Conservation (phyloP, 108 stramenopile genomes). For the Cylindrotheca fusiformis region DNA sequence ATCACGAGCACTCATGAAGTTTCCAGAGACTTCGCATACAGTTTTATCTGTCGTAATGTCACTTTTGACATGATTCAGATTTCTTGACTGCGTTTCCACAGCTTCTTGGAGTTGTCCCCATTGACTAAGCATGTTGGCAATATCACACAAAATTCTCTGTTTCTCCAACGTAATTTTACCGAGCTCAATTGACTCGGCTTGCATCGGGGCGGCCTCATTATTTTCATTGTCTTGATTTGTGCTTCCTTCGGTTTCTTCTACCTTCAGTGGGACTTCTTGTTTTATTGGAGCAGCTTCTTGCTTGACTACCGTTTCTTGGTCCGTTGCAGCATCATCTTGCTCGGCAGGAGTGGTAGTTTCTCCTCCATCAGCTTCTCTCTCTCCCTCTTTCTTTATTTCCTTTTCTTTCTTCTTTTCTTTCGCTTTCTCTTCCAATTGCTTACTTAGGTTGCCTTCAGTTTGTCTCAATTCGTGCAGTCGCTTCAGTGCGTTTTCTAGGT, state of each 20-base stretch:
- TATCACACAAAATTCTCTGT: constrained; percentile 42
- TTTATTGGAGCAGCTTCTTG: not conserved
- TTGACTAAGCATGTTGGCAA: constrained; percentile 48
- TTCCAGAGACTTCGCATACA: constrained; percentile 88
- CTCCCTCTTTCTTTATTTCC: too few relatives aligned
- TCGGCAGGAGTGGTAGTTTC: not conserved
- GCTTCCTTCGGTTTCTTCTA: constrained; percentile 19
- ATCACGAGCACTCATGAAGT: constrained; percentile 87
- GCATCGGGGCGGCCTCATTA: not conserved
- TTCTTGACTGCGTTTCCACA: constrained; percentile 53
- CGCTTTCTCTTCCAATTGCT: constrained; percentile 4
- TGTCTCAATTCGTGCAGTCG: constrained; percentile 25
- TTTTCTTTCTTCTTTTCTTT: constrained; percentile 22
- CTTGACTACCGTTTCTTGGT: not conserved
- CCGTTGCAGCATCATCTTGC: not conserved
- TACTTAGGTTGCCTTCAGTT: constrained; percentile 34
- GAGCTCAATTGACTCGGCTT: constrained; percentile 26
- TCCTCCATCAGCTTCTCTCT: constrained; percentile 13
- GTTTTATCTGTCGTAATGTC: constrained; percentile 85
- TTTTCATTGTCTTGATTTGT: constrained; percentile 18
- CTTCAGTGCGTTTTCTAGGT: constrained; percentile 21
- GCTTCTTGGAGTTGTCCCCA: constrained; percentile 62
- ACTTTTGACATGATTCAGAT: constrained; percentile 72
- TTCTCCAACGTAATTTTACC: constrained; percentile 50
- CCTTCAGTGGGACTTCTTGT: not conserved